Base-by-base conservation (phyloP, 2,329 filamentous ascomycete genomes). In the Nemania sp. region DNA sequence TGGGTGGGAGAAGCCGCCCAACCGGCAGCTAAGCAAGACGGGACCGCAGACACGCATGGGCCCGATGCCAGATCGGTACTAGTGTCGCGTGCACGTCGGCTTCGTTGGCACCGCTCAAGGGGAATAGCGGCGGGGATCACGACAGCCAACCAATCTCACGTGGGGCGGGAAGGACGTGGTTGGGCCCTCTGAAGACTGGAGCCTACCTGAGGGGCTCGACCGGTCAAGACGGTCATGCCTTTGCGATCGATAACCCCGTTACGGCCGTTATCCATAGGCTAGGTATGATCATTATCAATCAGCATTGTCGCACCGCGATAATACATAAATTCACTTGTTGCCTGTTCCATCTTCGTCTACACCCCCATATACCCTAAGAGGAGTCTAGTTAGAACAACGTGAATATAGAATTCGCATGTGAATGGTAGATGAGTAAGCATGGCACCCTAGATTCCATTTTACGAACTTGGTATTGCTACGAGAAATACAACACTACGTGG, bases 21-120 rank as follows among this genome's bases (percentile, higher is more conserved):
- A 69, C 63, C 67, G 60, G 66, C 64, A 66, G 60, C 49, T 40
- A 54, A 52, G 51, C 56, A 66, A 59, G 57, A 55, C 53, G 25
- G 25, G 40, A 32, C 53, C 57, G 59, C 68, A 68, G 64, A 53
- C 39, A 35, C 67, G 64, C 65, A 69, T 69, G 67, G 67, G 63
- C 63, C 66, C 61, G 66, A 59, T 61, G 63, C 60, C n/a, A 54
- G 18, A 61, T 49, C 42, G 15, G 55, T 48, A 29, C 59, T 68
- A 67, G 66, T 56, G 58, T 63, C 45, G 65, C 63, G 52, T 73
- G 74, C 74, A 74, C n/a, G n/a, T 51, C 15, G 50, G 51, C 74
- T 72, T 71, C 62, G 69, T 69, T 73, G 72, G 72, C 73, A 72
- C 71, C 67, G 67, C 67, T 72, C 63, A 66, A 67, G 61, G 65